Evolutionary conservation across 2,329 filamentous ascomycete genomes (phyloP).

Genomic region (Seiridium cupressi): DNA sequence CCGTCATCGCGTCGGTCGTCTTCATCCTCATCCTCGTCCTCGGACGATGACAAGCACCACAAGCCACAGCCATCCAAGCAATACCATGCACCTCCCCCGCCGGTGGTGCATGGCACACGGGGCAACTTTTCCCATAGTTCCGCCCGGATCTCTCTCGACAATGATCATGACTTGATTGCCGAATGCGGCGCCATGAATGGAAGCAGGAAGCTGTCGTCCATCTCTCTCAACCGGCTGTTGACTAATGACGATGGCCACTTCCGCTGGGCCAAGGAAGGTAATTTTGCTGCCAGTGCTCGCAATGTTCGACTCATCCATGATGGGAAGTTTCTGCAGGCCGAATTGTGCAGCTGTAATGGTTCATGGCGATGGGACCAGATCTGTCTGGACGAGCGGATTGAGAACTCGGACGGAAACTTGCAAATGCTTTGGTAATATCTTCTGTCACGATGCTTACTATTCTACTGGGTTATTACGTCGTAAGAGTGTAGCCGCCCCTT

Average conservation of each 20-base stretch:
- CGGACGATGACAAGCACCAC: neutral
- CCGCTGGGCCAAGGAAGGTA: slow-evolving; percentile 12
- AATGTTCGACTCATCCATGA: slow-evolving; percentile 13
- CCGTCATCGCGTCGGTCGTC: slow-evolving; percentile 1
- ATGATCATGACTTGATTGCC: slow-evolving; percentile 15
- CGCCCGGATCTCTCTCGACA: slow-evolving; percentile 11
- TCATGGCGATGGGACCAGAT: slow-evolving; percentile 5
- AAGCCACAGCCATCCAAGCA: neutral
- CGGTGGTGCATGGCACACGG: neutral
- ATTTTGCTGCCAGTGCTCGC: slow-evolving; percentile 14
- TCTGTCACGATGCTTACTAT: neutral
- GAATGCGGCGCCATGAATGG: slow-evolving; percentile 14
- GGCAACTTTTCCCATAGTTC: slow-evolving; percentile 15
- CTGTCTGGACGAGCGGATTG: slow-evolving; percentile 10
- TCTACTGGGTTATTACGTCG: too few species aligned
- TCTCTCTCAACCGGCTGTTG: slow-evolving; percentile 15
- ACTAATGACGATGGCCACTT: slow-evolving; percentile 15
- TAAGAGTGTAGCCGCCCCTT: too few species aligned
- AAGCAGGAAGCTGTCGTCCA: slow-evolving; percentile 12
- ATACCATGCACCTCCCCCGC: neutral
- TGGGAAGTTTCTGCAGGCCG: slow-evolving; percentile 10
- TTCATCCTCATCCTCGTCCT: slow-evolving; percentile 2
- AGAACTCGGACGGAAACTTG: slow-evolving; percentile 8
- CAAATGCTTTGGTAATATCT: slow-evolving; percentile 5
- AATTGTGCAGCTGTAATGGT: slow-evolving; percentile 5